phyloP scores from a whole-genome alignment of 768 basidiomycete genomes.

The Lentinus tigrinus region DNA sequence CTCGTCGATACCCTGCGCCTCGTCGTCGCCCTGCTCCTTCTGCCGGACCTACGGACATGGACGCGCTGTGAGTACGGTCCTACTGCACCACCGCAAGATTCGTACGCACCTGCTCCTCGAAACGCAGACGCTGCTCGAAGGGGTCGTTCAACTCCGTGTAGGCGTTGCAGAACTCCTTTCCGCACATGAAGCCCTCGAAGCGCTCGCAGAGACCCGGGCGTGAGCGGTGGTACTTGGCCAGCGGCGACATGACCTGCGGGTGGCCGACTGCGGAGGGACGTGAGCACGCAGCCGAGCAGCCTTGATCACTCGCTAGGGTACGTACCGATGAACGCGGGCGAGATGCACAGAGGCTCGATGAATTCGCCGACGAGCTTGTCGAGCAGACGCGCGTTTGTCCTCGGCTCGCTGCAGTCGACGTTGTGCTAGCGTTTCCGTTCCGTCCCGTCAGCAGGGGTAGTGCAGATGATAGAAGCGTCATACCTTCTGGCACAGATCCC shows the following conservation, averaged over 20 bases:
- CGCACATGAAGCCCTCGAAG: constrained; percentile 97
- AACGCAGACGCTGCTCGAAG: constrained; percentile 91
- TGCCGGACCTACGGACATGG: constrained; percentile 59
- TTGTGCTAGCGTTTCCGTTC: constrained; percentile 85
- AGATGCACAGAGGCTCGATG: constrained; percentile 96
- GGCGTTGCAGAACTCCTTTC: constrained; percentile 98
- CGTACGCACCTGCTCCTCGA: constrained; percentile 82
- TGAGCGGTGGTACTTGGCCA: constrained; percentile 98
- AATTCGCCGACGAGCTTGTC: constrained; percentile 99
- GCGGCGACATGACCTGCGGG: constrained; percentile 99
- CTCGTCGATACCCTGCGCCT: constrained; percentile 97
- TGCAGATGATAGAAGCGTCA: not conserved
- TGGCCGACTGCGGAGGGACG: constrained; percentile 68
- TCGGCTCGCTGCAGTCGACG: constrained; percentile 94
- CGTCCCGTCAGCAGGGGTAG: not conserved
- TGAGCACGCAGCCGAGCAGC: not conserved
- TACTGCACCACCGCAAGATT: not conserved
- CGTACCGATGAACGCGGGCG: constrained; percentile 91
- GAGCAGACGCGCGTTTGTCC: constrained; percentile 90
- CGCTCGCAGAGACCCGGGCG: constrained; percentile 96
- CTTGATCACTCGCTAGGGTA: not conserved
- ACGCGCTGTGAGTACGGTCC: not conserved
- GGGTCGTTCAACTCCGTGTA: constrained; percentile 99
- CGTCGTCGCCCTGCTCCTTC: constrained; percentile 97
- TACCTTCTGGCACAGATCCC: constrained; percentile 84